Evolutionary conservation across 129 eudicot genomes (phyloP).

Genomic region (Kitagawia praeruptora): DNA sequence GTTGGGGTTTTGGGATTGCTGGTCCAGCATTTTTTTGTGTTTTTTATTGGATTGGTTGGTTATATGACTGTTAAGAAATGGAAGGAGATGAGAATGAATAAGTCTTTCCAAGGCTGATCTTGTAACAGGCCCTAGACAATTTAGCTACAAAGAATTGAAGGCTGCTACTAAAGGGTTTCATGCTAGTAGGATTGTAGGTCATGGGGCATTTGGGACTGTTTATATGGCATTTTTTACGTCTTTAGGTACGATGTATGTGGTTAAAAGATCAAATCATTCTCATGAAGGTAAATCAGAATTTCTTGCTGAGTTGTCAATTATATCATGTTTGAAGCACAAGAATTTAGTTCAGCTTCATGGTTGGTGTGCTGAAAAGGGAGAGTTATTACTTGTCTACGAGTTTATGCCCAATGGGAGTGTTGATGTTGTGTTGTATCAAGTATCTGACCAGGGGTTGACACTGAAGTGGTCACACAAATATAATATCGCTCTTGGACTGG

Average conservation of each 20-base stretch:
- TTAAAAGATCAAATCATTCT: too few species aligned
- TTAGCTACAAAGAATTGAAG: constrained; percentile 56
- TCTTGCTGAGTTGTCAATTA: too few species aligned
- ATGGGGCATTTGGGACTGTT: constrained; percentile 71
- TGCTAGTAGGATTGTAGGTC: constrained; percentile 46
- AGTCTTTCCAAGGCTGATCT: constrained; percentile 40
- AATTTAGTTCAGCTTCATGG: too few species aligned
- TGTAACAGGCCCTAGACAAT: constrained; percentile 45
- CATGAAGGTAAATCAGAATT: too few species aligned
- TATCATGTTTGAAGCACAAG: too few species aligned
- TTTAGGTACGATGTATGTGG: constrained; percentile 27
- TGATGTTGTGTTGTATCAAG: too few species aligned
- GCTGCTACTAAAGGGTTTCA: constrained; percentile 66
- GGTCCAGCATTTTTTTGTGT: constrained; percentile 40
- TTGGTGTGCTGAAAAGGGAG: too few species aligned
- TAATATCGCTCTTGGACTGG: too few species aligned
- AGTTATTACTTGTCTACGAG: too few species aligned
- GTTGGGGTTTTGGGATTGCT: constrained; percentile 60
- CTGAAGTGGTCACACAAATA: too few species aligned
- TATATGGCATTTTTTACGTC: constrained; percentile 53
- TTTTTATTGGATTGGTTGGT: constrained; percentile 70
- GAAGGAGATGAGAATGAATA: constrained; percentile 31
- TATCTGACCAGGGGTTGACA: too few species aligned
- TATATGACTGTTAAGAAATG: constrained; percentile 42
- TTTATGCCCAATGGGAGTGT: too few species aligned